Evolutionary conservation across 2,329 filamentous ascomycete species (phyloP).

Genomic region (Aspergillus aculeatus): DNA sequence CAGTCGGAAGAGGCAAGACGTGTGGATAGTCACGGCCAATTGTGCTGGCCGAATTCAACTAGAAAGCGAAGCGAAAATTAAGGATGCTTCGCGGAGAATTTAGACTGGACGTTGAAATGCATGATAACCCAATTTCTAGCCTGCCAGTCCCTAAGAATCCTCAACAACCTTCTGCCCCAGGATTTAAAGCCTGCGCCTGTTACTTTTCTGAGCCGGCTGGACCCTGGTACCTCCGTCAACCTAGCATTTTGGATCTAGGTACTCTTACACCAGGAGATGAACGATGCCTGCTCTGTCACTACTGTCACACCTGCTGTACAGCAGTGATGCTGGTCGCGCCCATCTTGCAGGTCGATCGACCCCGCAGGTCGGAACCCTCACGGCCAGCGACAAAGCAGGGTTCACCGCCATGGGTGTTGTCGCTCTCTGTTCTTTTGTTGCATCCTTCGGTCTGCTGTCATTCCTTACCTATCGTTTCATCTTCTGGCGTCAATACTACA

Average conservation of each 20-base stretch:
- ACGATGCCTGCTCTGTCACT: constrained; percentile 5
- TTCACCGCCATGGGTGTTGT: constrained; percentile 49
- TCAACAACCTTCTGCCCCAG: not conserved
- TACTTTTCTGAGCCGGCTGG: not conserved
- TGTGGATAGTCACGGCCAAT: not conserved
- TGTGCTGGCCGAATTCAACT: not conserved
- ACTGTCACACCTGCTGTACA: constrained; percentile 1
- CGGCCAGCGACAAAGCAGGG: constrained; percentile 37
- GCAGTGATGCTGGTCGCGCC: constrained; percentile 1
- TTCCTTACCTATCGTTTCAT: constrained; percentile 53
- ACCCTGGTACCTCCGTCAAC: not conserved
- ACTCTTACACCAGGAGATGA: not conserved
- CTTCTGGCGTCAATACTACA: constrained; percentile 50
- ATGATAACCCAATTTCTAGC: constrained; percentile 3
- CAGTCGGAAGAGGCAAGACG: not conserved
- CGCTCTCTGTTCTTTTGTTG: constrained; percentile 43
- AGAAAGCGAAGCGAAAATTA: not conserved
- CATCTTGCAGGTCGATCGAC: constrained; percentile 2
- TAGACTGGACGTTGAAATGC: constrained; percentile 1
- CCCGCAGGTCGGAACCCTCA: constrained; percentile 1
- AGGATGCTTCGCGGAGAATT: constrained; percentile 1
- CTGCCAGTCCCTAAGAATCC: not conserved
- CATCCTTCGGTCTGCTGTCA: constrained; percentile 32
- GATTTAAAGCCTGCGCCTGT: not conserved
- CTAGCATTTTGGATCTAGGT: not conserved